Evolutionary conservation across 2,329 filamentous ascomycete species (phyloP).

Genomic region (Metarhizium robertsii): DNA sequence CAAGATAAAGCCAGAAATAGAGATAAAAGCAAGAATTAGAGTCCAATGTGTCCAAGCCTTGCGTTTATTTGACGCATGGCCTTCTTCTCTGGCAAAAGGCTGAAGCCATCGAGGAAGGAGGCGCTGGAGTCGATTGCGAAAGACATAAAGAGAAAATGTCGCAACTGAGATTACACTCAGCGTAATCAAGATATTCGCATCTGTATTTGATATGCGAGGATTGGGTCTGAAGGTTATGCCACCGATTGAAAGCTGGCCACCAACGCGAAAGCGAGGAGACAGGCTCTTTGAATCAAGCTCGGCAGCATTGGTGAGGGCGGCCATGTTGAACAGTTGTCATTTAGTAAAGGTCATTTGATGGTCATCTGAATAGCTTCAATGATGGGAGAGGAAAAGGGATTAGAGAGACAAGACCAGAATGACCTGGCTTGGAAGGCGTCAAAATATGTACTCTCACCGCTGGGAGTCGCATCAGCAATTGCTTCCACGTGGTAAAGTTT

Average conservation of each 20-base stretch:
- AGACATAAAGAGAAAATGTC: constrained; percentile 19
- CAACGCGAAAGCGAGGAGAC: not conserved
- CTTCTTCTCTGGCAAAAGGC: constrained; percentile 33
- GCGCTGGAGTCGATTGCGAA: constrained; percentile 15
- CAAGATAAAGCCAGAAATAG: constrained; percentile 24
- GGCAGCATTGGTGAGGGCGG: not conserved
- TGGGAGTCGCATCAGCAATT: too few species aligned
- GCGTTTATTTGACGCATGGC: constrained; percentile 11
- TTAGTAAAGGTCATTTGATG: not conserved
- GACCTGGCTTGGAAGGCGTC: too few species aligned
- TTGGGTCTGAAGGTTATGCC: not conserved
- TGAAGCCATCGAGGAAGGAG: constrained; percentile 29
- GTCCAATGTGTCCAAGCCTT: constrained; percentile 31
- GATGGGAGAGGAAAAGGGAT: not conserved
- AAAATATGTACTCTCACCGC: too few species aligned
- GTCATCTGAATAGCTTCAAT: not conserved
- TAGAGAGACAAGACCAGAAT: too few species aligned
- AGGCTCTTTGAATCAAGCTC: not conserved
- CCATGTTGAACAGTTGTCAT: not conserved
- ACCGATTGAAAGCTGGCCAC: not conserved
- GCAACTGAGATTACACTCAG: constrained; percentile 18
- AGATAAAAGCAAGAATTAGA: constrained; percentile 22
- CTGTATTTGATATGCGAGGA: not conserved
- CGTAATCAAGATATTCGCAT: constrained; percentile 12
- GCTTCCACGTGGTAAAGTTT: too few species aligned